phyloP scores from a whole-genome alignment of 768 basidiomycete genomes.

The Boletellus ananas region DNA sequence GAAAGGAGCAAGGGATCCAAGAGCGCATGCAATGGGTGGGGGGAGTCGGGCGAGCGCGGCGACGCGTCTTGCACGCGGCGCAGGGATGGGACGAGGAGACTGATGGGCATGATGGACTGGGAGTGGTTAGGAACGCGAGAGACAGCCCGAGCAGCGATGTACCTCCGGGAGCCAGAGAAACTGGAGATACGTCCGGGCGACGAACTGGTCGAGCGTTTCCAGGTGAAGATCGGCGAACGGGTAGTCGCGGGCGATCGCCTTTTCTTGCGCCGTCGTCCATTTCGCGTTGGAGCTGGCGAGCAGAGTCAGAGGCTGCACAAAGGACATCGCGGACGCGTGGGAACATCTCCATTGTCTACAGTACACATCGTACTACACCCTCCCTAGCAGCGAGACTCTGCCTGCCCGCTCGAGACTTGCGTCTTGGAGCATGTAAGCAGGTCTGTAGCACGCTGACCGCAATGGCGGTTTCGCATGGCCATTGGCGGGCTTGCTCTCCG shows the following conservation, averaged over 20 bases:
- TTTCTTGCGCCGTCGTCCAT: conserved; percentile 63
- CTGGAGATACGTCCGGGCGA: conserved; percentile 65
- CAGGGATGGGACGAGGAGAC: conserved; percentile 52
- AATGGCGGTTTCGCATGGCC: neutral
- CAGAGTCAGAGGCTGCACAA: conserved; percentile 20
- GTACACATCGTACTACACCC: neutral
- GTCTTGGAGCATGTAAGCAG: conserved; percentile 79
- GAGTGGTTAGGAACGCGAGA: conserved; percentile 10
- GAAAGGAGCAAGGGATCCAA: conserved; percentile 65
- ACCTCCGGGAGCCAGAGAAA: conserved; percentile 80
- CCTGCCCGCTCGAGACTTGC: conserved; percentile 72
- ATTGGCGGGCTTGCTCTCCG: conserved; percentile 9
- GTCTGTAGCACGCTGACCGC: conserved; percentile 47
- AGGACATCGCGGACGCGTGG: conserved; percentile 11
- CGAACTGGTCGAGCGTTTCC: conserved; percentile 53
- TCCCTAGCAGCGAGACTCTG: conserved; percentile 36
- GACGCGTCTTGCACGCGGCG: conserved; percentile 42
- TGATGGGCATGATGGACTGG: conserved; percentile 71
- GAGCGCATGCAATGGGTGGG: conserved; percentile 54
- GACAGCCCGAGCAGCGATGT: neutral
- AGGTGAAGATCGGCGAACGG: conserved; percentile 44
- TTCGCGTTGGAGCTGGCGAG: conserved; percentile 25
- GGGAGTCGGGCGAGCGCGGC: conserved; percentile 27
- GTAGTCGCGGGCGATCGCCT: conserved; percentile 50
- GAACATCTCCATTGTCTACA: neutral